Conservation (phyloP, 176 grass and related monocot genomes). For the Pontederia crassipes region DNA sequence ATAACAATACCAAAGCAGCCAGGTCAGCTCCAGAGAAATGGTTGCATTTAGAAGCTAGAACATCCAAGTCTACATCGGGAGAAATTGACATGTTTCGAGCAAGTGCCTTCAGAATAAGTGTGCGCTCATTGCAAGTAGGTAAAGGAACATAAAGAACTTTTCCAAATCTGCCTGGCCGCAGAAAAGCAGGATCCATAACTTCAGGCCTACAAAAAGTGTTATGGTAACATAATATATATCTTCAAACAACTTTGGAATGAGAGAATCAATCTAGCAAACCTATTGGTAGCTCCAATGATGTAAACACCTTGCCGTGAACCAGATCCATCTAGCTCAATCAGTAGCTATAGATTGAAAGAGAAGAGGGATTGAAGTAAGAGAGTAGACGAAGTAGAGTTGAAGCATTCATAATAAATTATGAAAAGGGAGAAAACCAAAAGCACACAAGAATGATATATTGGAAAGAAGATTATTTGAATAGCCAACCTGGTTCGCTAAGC, state of each 20-base stretch:
- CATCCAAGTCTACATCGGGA: constrained; percentile 37
- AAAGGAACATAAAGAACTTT: constrained; percentile 73
- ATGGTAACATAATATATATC: not conserved
- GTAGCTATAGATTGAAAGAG: constrained; percentile 25
- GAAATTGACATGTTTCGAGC: constrained; percentile 48
- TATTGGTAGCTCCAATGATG: constrained; percentile 92
- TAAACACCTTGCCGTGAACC: constrained; percentile 60
- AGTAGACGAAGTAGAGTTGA: constrained; percentile 10
- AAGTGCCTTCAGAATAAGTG: constrained; percentile 62
- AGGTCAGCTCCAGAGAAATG: constrained; percentile 68
- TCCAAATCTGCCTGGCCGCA: constrained; percentile 79
- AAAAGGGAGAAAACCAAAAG: not conserved
- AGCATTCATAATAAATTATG: too few species aligned
- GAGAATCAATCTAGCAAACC: constrained; percentile 27
- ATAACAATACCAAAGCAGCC: constrained; percentile 48
- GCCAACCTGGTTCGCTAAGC: constrained; percentile 63
- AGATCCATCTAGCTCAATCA: constrained; percentile 83
- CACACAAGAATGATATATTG: not conserved
- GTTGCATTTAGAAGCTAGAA: constrained; percentile 42
- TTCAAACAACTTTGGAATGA: not conserved
- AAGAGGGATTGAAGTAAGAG: too few species aligned
- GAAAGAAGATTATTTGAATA: not conserved
- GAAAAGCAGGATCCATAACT: constrained; percentile 76
- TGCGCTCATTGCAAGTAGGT: constrained; percentile 46
- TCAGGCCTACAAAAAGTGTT: constrained; percentile 33